A percentile compares a stretch with the other conserved stretches of the same genome.
These are phyloP conservation scores for Lactarius indigo DNA, from an alignment of 768 basidiomycete species.

Conservation along the genomic window DNA sequence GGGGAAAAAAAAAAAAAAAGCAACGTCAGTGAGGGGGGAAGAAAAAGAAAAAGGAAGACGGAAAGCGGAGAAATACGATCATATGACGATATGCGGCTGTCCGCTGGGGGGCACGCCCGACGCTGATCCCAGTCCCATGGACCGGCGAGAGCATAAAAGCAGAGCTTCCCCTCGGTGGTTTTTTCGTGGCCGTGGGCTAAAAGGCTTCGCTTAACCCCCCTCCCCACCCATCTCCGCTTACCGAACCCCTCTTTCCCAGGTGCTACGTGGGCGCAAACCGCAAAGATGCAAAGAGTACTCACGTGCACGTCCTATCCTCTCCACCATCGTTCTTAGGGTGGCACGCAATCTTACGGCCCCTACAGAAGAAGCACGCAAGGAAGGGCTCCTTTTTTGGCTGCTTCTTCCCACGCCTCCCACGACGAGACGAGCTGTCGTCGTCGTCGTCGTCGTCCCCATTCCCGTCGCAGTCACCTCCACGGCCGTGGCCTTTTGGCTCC, in stretches of 20 bases:
- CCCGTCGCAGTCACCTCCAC: conserved; percentile 8
- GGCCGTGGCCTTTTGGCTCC: conserved; percentile 2
- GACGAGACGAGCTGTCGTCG: conserved; percentile 25
- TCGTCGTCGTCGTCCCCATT: neutral
- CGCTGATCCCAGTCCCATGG: conserved; percentile 8
- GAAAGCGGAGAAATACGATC: conserved; percentile 10
- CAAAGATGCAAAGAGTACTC: conserved; percentile 22
- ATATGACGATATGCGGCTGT: neutral
- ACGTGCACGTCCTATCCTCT: conserved; percentile 37
- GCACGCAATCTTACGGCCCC: conserved; percentile 41
- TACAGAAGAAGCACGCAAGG: conserved; percentile 40
- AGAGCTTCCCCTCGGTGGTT: neutral
- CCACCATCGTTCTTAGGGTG: conserved; percentile 32
- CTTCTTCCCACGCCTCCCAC: conserved; percentile 30
- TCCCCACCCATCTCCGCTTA: neutral
- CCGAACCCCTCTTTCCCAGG: neutral
- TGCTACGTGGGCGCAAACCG: neutral
- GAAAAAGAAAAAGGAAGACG: neutral
- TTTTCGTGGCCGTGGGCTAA: neutral
- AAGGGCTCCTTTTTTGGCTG: conserved; percentile 36
- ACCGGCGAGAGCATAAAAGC: conserved; percentile 10
- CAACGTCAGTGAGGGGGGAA: neutral
- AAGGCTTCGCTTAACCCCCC: neutral
- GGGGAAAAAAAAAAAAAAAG: neutral
- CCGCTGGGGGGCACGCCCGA: neutral